Evolutionary conservation across 164 flowering plant species (phyloP), one percentile per base, ranked within the genome.

Genomic region (Aristolochia fimbriata): DNA sequence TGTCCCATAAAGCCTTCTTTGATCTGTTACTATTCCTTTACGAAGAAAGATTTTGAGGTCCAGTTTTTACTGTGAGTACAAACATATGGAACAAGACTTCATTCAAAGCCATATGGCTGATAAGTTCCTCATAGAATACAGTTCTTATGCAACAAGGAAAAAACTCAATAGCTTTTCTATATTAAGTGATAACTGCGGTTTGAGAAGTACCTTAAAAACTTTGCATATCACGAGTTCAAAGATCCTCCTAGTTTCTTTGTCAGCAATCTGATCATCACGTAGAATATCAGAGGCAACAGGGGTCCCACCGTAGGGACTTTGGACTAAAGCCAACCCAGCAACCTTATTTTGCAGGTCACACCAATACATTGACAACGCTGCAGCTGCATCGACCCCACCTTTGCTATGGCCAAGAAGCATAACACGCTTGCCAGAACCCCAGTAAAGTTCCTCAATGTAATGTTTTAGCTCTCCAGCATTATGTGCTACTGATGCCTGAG

Each of bases 301-400:
- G 47, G 76, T 78, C 56, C 96, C 98, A 47, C 88, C 98, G 56
- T 84, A 92, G 14, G 98, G 96, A 70, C 91, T 80, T 73, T 92
- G 96, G 31, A 87, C 95, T 61, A 88, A 71, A 21, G 83, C 92
- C 61, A 92, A 70, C 21, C 95, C 98, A 15, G 82, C 95, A 68
- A 91, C 96, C 70, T 87, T 92, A 65, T 73, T 78, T 65, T 78
- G 69, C 75, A 91, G 74, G 59, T 82, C 85, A 43, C 60, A 47
- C 85, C 80, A 82, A 65, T 85, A 88, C 24, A 83, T 54, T 11
- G 96, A 81, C 67, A 91, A 78, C 62, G 98, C 96, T 37, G 96
- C 98, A 15, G 93, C 96, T 60, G 93, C 91, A 82, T 91, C 98
- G 51, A 91, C 86, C 53, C 96, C 98, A 30, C 96, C 96, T 63